These are phyloP conservation scores for Hypomyces rosellus DNA, from an alignment of 2,329 filamentous ascomycete species.

Conservation along the genomic window DNA sequence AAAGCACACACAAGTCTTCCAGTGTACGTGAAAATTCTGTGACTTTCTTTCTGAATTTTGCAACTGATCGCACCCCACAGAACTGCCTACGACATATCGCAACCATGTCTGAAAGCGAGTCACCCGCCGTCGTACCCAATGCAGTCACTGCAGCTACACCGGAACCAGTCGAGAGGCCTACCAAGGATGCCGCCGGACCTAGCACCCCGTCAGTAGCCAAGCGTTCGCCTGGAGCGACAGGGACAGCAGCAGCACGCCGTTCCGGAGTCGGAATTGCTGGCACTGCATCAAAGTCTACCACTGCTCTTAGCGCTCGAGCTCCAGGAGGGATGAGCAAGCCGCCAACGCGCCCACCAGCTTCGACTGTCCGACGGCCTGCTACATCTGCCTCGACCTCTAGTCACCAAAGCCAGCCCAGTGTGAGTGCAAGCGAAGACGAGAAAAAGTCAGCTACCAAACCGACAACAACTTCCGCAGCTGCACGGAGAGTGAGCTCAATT, in stretches of 20 bases:
- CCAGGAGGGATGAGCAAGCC: slow-evolving; percentile 40
- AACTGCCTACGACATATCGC: neutral
- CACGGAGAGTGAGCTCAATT: slow-evolving; percentile 39
- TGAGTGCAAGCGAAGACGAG: slow-evolving; percentile 46
- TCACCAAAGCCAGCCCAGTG: slow-evolving; percentile 41
- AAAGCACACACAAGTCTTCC: too few relatives aligned
- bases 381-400: slow-evolving; percentile 31
- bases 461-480: slow-evolving; percentile 24
- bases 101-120: neutral
- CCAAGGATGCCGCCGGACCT: neutral
- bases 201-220: neutral
- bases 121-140: neutral
- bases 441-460: slow-evolving; percentile 33
- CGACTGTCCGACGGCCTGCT: slow-evolving; percentile 26
- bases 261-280: slow-evolving; percentile 17
- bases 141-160: neutral
- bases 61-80: neutral
- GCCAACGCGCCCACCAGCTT: slow-evolving; percentile 40
- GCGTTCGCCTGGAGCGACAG: neutral
- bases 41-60: neutral
- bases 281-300: slow-evolving; percentile 16
- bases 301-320: slow-evolving; percentile 27
- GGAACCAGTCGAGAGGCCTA: neutral
- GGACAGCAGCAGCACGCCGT: neutral
- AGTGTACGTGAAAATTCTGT: neutral